phyloP scores from a whole-genome alignment of 768 basidiomycete species.

The Pleurotus sapidus region DNA sequence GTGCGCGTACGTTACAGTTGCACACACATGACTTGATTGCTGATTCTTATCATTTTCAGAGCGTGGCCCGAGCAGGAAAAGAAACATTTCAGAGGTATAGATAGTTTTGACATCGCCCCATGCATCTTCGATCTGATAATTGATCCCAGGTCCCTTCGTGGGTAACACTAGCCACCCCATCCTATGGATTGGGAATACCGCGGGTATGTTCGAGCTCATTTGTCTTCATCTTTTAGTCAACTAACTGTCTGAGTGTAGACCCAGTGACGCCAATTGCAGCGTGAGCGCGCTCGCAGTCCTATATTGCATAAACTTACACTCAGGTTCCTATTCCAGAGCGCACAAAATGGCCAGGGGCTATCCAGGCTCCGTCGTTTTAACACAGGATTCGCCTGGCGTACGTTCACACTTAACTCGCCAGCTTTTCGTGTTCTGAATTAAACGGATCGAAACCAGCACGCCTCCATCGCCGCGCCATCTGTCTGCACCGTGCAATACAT shows the following conservation, averaged over 20 bases:
- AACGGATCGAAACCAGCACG: constrained; percentile 11
- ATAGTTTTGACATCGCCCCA: no score
- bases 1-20: constrained; percentile 16
- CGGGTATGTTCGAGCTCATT: constrained; percentile 15
- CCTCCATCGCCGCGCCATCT: constrained; percentile 16
- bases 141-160: constrained; percentile 26
- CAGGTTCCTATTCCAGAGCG: constrained; percentile 25
- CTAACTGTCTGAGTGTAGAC: constrained; percentile 1
- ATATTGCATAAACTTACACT: background rate
- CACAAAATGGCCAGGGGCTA: constrained; percentile 36
- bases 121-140: no score
- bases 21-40: background rate
- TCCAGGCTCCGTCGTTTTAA: constrained; percentile 35
- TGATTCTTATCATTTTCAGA: constrained; percentile 8
- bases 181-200: constrained; percentile 38
- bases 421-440: background rate
- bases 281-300: background rate
- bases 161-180: constrained; percentile 37
- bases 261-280: constrained; percentile 15
- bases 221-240: no score
- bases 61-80: constrained; percentile 24
- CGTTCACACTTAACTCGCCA: constrained; percentile 1
- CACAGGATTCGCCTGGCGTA: constrained; percentile 40
- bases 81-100: constrained; percentile 17
- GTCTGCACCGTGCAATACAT: constrained; percentile 25